Base-by-base conservation (phyloP, 2,329 filamentous ascomycete species). In the Nakataea oryzae region DNA sequence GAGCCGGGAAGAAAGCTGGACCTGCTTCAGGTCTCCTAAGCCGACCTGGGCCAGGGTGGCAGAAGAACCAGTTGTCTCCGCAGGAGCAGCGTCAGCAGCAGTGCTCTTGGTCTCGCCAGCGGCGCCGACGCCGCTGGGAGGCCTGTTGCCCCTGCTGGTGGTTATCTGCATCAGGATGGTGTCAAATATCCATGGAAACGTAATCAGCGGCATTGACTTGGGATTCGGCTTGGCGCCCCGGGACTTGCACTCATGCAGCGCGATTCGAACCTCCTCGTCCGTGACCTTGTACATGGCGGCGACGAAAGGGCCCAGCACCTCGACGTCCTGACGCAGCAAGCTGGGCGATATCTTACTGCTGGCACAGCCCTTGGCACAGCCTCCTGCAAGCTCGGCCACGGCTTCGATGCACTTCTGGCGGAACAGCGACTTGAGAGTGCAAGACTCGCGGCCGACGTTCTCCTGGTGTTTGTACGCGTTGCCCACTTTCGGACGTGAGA, bases 121-220 rank as follows among this genome's bases (percentile, higher is more conserved):
- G 14, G 4, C 34, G 14, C 21, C 34, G 8, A 8, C 34, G 34
- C 34, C 11, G 34, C 34, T 54, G 34, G 24, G 28, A 34, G 32
- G 26, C 28, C 13, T 24, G 32, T 28, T 57, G n/a, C 47, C 34
- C 47, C 27, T 26, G 26, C 59, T 56, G 12, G 34, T 84, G 1
- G 88, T 89, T 67, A 96, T 86, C 58, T 81, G 80, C 1, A 88
- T 87, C 4, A 96, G 78, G 63, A 91, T 83, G 57, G 82, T 80
- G 14, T 86, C 80, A 66, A 97, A 96, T 2, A 97, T 78, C 95
- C 95, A 99, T 0, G 95, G 93, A 68, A 97, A 97, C 63, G 88
- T 95, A 68, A 97, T 95, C 11, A 97, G 77, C 0, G 95, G 93
- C 80, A 92, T 88, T 2, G 77, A 75, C 11, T 77, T 77, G 2